These are phyloP conservation scores for Russula brevipes DNA, from an alignment of 768 basidiomycete genomes.

Conservation along the genomic window DNA sequence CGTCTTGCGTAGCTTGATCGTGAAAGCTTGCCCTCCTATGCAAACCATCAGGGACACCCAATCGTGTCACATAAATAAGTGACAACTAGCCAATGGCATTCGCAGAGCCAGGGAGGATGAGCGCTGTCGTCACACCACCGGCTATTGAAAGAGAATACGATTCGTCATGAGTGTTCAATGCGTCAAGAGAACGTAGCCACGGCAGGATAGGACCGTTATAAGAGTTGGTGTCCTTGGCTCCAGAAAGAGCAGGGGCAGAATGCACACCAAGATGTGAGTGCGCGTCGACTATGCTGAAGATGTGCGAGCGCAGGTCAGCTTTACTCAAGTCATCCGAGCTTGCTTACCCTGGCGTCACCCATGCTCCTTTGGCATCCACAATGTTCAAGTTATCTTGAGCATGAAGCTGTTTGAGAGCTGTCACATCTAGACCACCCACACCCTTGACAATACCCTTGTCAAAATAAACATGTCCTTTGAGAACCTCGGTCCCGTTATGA, in stretches of 20 bases:
- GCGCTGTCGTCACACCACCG: conserved; percentile 74
- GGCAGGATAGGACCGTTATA: conserved; percentile 46
- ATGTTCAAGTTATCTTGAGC: too few relatives aligned
- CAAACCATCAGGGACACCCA: conserved; percentile 2
- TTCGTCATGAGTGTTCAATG: conserved; percentile 75
- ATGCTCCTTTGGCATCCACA: too few relatives aligned
- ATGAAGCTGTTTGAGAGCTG: too few relatives aligned
- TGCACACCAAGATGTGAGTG: conserved; percentile 46
- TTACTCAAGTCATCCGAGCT: too few relatives aligned
- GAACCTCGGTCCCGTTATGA: too few relatives aligned
- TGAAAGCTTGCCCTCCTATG: conserved; percentile 66
- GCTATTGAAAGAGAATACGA: conserved; percentile 64
- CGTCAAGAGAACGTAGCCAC: conserved; percentile 73
- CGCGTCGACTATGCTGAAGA: conserved; percentile 38
- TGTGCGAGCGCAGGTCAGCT: too few relatives aligned
- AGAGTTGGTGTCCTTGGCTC: conserved; percentile 41
- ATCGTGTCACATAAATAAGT: not conserved
- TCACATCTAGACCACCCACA: too few relatives aligned
- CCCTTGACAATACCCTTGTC: too few relatives aligned
- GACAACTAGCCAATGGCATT: conserved; percentile 25
- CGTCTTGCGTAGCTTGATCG: conserved; percentile 74
- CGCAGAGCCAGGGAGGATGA: conserved; percentile 70
- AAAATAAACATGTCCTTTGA: too few relatives aligned
- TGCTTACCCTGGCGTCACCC: too few relatives aligned
- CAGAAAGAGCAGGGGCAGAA: conserved; percentile 28